Percentiles rank a stretch among this genome's conserved stretches.
Conservation (phyloP, 306 rosid species). For the Mimosa bimucronata region DNA sequence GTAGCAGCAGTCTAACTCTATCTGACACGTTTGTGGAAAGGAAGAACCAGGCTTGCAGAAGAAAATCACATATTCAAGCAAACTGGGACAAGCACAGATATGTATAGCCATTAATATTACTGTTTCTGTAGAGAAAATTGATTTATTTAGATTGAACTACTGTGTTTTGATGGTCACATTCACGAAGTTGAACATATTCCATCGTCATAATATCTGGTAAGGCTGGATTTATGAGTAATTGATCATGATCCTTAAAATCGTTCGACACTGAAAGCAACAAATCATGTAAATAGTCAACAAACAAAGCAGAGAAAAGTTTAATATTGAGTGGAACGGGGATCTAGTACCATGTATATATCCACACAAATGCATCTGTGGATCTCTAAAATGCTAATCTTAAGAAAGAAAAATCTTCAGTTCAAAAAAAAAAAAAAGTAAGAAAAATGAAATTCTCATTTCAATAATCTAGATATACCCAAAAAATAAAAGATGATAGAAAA, state of each 20-base stretch:
- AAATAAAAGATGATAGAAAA: background rate
- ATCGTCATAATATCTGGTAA: background rate
- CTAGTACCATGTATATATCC: background rate
- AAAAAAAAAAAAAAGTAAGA: too few species aligned
- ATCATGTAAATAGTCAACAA: background rate
- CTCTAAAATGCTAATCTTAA: too few species aligned
- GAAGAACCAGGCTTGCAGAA: background rate
- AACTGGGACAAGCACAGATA: background rate
- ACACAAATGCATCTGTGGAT: background rate
- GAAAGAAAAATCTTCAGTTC: too few species aligned
- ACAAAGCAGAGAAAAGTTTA: background rate
- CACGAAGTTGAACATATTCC: background rate
- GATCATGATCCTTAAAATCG: background rate
- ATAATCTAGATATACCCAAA: too few species aligned
- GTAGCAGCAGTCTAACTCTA: too few species aligned
- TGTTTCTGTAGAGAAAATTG: background rate
- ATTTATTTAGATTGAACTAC: constrained; percentile 1
- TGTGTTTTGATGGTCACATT: background rate
- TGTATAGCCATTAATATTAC: background rate
- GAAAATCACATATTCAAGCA: background rate
- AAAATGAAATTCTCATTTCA: too few species aligned
- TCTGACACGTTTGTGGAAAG: background rate
- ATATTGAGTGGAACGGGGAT: background rate
- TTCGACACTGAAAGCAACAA: background rate
- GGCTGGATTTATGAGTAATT: background rate